Conservation (phyloP, 371 early-diverging fungal genomes). For the Mortierella sp. region DNA sequence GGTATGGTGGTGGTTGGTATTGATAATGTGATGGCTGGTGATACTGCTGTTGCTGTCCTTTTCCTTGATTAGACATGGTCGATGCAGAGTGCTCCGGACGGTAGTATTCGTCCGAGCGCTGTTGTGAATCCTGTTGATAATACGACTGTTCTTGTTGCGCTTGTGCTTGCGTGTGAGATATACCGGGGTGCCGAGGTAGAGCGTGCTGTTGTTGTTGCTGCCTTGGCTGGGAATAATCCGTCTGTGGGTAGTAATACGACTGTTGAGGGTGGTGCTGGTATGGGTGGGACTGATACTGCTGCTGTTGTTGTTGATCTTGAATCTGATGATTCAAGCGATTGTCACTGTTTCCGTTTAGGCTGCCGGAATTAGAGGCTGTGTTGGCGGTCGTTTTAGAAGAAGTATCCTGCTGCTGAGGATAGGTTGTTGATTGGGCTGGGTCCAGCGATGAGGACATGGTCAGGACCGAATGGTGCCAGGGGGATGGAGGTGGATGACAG, state of each 20-base stretch:
- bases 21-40: constrained; percentile 3
- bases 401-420: constrained; percentile 16
- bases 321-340: no score
- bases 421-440: constrained; percentile 7
- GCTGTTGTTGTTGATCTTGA: background rate
- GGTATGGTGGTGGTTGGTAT: background rate
- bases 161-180: background rate
- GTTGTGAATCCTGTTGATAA: no score
- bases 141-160: no score
- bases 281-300: background rate
- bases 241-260: background rate
- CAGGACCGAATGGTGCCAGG: background rate
- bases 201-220: background rate
- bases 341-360: no score
- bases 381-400: no score
- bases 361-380: no score
- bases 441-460: constrained; percentile 27
- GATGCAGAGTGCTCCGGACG: no score
- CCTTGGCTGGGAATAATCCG: background rate
- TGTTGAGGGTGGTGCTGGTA: constrained; percentile 4
- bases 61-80: no score
- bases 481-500: no score
- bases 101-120: no score
- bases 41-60: constrained; percentile 1
- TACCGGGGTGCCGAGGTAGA: no score